Evolutionary conservation across 1,284 basidiomycete species (phyloP).

Genomic region (Tetrapyrgos nigripes): DNA sequence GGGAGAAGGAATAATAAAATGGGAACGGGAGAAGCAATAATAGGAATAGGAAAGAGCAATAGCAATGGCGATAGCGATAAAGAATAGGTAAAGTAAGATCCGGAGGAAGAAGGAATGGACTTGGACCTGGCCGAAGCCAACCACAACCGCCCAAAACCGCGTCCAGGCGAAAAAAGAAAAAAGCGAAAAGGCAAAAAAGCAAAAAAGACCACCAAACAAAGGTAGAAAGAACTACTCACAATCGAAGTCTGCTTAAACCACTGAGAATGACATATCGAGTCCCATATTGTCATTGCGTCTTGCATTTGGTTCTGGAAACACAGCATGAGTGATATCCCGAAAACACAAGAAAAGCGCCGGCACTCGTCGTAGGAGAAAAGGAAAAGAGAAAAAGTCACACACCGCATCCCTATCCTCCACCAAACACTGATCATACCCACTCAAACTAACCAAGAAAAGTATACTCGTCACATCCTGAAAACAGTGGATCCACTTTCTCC

Average conservation of each 20-base stretch:
- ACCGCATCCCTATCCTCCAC: conserved; percentile 86
- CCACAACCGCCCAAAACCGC: too few relatives aligned
- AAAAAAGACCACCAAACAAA: background rate
- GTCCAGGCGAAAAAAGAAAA: too few relatives aligned
- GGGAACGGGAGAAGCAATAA: too few relatives aligned
- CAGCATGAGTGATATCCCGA: background rate
- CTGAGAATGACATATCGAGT: conserved; percentile 81
- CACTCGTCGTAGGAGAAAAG: background rate
- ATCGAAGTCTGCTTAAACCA: conserved; percentile 86
- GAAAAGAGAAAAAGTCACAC: conserved; percentile 27
- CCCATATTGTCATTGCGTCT: conserved; percentile 86
- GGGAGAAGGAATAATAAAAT: too few relatives aligned
- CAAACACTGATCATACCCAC: conserved; percentile 83
- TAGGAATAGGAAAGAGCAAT: too few relatives aligned
- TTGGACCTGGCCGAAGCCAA: too few relatives aligned
- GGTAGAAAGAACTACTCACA: conserved; percentile 41
- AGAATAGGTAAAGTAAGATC: too few relatives aligned
- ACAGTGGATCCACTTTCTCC: conserved; percentile 80
- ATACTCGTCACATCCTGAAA: conserved; percentile 78
- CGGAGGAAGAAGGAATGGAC: too few relatives aligned
- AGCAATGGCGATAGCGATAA: too few relatives aligned
- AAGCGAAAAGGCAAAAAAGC: conserved; percentile 9
- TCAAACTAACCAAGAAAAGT: conserved; percentile 76
- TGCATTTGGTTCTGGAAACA: conserved; percentile 79
- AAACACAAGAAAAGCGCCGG: too few relatives aligned